Evolutionary conservation across 768 basidiomycete species (phyloP).

Genomic region (Tephrocybe sp.): DNA sequence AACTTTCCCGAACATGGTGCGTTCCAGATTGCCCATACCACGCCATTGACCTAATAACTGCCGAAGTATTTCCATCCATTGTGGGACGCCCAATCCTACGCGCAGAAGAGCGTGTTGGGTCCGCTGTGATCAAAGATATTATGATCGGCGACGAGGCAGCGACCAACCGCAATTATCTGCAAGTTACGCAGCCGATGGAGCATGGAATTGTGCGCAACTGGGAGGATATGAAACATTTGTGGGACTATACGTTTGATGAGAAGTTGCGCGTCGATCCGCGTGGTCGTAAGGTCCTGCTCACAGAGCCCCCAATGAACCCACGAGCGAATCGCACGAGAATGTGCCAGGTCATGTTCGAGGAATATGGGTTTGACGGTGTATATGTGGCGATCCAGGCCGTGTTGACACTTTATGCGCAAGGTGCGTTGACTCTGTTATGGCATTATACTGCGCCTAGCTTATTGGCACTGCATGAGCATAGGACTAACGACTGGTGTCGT

Average conservation of each 20-base stretch:
- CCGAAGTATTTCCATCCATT: constrained; percentile 90
- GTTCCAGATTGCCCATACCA: constrained; percentile 16
- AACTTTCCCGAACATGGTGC: constrained; percentile 94
- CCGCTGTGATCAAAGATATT: constrained; percentile 89
- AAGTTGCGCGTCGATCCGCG: constrained; percentile 87
- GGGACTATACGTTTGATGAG: constrained; percentile 98
- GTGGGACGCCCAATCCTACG: constrained; percentile 51
- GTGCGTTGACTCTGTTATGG: constrained; percentile 47
- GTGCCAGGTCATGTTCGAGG: constrained; percentile 99
- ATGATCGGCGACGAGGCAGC: constrained; percentile 99
- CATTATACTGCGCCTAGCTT: background rate
- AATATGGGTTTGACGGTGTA: constrained; percentile 93
- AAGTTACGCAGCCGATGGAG: constrained; percentile 98
- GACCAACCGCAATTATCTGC: constrained; percentile 90
- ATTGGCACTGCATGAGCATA: constrained; percentile 28
- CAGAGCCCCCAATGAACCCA: constrained; percentile 99
- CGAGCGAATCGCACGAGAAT: constrained; percentile 89
- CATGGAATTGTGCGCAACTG: constrained; percentile 99
- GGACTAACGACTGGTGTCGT: constrained; percentile 98
- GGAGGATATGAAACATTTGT: constrained; percentile 98
- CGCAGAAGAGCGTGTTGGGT: constrained; percentile 47
- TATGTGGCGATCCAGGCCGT: constrained; percentile 99
- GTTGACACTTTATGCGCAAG: constrained; percentile 96
- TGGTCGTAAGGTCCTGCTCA: constrained; percentile 88
- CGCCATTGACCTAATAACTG: background rate